Percentiles rank a stretch among this genome's conserved stretches.
These are phyloP conservation scores for Phaeosphaeria sp. DNA, from an alignment of 2,329 filamentous ascomycete genomes.

Conservation along the genomic window DNA sequence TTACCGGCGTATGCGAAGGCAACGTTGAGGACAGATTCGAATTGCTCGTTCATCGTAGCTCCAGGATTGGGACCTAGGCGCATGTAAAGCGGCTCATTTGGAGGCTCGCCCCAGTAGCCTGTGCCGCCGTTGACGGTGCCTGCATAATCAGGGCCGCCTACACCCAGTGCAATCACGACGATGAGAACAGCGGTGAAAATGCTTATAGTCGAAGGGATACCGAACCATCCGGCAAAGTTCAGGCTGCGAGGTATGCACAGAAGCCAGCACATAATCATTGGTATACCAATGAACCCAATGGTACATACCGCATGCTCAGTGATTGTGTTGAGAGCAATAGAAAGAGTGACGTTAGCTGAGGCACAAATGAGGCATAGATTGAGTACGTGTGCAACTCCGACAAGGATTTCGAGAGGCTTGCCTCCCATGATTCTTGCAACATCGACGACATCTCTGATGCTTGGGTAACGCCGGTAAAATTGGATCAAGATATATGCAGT, in stretches of 20 bases:
- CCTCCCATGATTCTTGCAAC: conserved; percentile 11
- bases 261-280: conserved; percentile 62
- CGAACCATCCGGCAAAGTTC: conserved; percentile 17
- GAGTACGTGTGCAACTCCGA: conserved; percentile 14
- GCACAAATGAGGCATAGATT: conserved; percentile 15
- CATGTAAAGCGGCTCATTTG: conserved; percentile 8
- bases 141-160: conserved; percentile 48
- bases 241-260: conserved; percentile 37
- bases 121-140: neutral
- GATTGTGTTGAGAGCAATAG: conserved; percentile 68
- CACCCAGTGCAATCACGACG: conserved; percentile 68
- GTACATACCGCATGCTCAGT: conserved; percentile 66
- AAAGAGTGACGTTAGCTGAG: conserved; percentile 13
- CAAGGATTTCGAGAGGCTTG: conserved; percentile 3
- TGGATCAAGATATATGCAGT: conserved; percentile 21
- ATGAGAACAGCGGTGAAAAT: conserved; percentile 68
- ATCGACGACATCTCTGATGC: conserved; percentile 12
- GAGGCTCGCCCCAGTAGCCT: conserved; percentile 11
- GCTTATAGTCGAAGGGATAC: conserved; percentile 55
- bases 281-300: conserved; percentile 66
- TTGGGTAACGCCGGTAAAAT: conserved; percentile 17
- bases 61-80: conserved; percentile 8
- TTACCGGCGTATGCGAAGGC: conserved; percentile 71
- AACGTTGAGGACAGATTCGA: conserved; percentile 58
- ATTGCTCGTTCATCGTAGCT: conserved; percentile 9